These are phyloP conservation scores for Aphanomyces stellatus DNA, from an alignment of 352 stramenopile species.

Conservation along the genomic window DNA sequence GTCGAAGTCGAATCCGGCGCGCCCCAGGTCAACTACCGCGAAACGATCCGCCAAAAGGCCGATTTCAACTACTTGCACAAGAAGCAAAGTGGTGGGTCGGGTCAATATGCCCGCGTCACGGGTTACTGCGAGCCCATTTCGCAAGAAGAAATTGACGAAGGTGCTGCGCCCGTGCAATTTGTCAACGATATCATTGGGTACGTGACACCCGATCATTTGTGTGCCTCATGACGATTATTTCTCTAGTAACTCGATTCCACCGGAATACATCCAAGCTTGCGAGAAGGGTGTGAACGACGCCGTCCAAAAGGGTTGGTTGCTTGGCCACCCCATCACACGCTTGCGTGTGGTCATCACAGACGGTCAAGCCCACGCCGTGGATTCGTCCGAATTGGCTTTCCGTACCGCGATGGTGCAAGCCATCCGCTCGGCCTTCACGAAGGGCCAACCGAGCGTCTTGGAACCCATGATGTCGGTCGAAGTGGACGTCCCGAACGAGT, in stretches of 20 bases:
- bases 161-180: conserved; percentile 88
- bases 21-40: conserved; percentile 98
- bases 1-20: conserved; percentile 88
- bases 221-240: not conserved
- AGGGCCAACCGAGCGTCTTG: conserved; percentile 88
- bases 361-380: conserved; percentile 93
- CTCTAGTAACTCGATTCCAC: conserved; percentile 90
- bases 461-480: conserved; percentile 97
- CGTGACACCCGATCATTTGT: not conserved
- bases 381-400: conserved; percentile 98
- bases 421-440: conserved; percentile 92
- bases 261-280: conserved; percentile 97
- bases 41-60: conserved; percentile 90
- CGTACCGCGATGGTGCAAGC: conserved; percentile 92
- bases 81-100: conserved; percentile 97
- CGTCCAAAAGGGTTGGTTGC: conserved; percentile 91
- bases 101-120: conserved; percentile 95
- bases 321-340: conserved; percentile 92
- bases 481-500: conserved; percentile 91
- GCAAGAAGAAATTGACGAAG: conserved; percentile 61
- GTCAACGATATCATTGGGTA: conserved; percentile 94
- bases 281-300: conserved; percentile 97
- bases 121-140: conserved; percentile 96
- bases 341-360: conserved; percentile 85
- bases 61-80: conserved; percentile 99